Base-by-base conservation (phyloP, 1,284 basidiomycete species). In the Leccinum angustisporum region DNA sequence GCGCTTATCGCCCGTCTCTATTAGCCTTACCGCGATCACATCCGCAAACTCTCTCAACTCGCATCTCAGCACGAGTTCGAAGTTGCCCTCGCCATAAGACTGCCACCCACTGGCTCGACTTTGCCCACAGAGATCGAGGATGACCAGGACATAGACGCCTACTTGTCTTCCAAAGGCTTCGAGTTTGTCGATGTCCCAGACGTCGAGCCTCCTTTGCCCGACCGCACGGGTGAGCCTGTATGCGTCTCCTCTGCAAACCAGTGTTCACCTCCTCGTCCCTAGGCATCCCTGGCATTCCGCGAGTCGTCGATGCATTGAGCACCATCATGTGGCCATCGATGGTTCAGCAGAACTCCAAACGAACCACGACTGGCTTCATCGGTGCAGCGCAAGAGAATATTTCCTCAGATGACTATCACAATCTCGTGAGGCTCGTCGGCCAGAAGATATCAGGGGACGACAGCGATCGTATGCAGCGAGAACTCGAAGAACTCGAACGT, bases 301-400 rank as follows among this genome's bases (percentile, higher is more conserved):
- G 91, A 27, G 85, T 92, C 11, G 66, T 90, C 16, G 90, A 92
- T 70, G 88, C 91, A 8, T 76, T 93, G 46, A 88, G 90, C 71
- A 91, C 90, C 1, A 86, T 93, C 66, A 91, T 93, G 87, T 93
- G 91, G 91, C 88, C 91, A 4, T 87, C 87, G 0, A 86, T 93
- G 83, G 73, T 83, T 50, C 64, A 59, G 2, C 66, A 61, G 30
- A 36, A 57, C 21, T 59, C 62, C 54, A 63, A 60, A 53, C 53
- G 57, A 1, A 33, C 16, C 18, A 59, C 56, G 0, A 30, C 54
- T 21, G 43, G 57, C 46, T 51, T 54, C 30, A 48, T 60, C 27
- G 34, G 58, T 4, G n/a, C 58, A 25, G 25, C 34, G 7, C 56
- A 51, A 30, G 33, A 40, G 10, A 54, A 58, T n/a, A 21, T 63